Evolutionary conservation across 2,329 filamentous ascomycete species (phyloP).

Genomic region (Xylariaceae sp.): DNA sequence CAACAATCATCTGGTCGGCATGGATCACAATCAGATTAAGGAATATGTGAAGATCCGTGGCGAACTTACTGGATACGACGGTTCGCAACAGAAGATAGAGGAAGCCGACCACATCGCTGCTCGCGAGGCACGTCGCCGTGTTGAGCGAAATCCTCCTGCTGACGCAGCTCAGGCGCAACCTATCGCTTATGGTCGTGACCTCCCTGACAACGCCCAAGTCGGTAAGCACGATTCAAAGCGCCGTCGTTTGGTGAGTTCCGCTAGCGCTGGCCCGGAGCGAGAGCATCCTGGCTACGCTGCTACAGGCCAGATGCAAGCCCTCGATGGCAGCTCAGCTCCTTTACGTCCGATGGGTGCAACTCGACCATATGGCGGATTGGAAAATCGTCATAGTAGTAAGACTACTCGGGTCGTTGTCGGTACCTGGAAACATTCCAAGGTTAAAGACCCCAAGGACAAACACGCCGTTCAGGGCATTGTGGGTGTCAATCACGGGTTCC

Average conservation of each 20-base stretch:
- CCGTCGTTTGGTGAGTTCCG: conserved; percentile 38
- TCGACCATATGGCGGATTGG: conserved; percentile 14
- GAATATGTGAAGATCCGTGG: conserved; percentile 55
- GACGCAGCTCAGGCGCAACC: conserved; percentile 40
- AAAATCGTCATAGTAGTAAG: conserved; percentile 40
- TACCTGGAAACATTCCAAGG: conserved; percentile 53
- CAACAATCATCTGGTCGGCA: conserved; percentile 48
- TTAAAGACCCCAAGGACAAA: conserved; percentile 43
- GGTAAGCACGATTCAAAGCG: conserved; percentile 42
- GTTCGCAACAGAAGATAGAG: conserved; percentile 33
- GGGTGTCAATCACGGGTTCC: conserved; percentile 59
- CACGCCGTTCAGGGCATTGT: conserved; percentile 60
- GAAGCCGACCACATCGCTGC: conserved; percentile 41
- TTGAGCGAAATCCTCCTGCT: conserved; percentile 39
- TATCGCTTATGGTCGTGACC: conserved; percentile 47
- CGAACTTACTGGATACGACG: conserved; percentile 32
- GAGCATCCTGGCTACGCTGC: conserved; percentile 20
- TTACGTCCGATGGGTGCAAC: conserved; percentile 5
- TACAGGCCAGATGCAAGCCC: conserved; percentile 4
- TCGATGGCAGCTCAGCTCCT: conserved; percentile 1
- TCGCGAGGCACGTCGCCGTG: conserved; percentile 42
- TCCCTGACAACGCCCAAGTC: conserved; percentile 41
- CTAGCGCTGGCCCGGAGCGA: conserved; percentile 33
- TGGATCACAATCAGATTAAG: conserved; percentile 55
- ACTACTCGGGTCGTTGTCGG: conserved; percentile 55